Percentiles rank a stretch among this genome's conserved stretches.
These are phyloP conservation scores for Pilaira anomala DNA, from an alignment of 192 early-diverging fungal genomes.

Conservation along the genomic window DNA sequence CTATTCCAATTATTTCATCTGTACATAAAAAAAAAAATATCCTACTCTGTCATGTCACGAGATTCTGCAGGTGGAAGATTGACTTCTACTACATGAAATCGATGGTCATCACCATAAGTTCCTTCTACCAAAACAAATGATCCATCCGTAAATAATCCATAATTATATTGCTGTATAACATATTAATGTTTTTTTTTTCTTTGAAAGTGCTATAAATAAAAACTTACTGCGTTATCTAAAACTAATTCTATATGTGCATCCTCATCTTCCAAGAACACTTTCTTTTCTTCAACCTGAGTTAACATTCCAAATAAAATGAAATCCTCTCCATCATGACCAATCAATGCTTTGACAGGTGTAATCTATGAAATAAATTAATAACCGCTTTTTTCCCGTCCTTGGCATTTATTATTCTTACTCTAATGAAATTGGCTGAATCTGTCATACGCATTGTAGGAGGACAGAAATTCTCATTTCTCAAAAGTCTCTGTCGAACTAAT, in stretches of 20 bases:
- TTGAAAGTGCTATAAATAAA: not conserved
- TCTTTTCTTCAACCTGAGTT: conserved; percentile 75
- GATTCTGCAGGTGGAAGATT: conserved; percentile 76
- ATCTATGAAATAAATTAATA: too few relatives aligned
- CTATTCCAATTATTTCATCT: too few relatives aligned
- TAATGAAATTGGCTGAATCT: conserved; percentile 23
- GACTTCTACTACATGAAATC: conserved; percentile 67
- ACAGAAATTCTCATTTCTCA: conserved; percentile 79
- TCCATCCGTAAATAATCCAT: conserved; percentile 81
- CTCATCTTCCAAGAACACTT: conserved; percentile 81
- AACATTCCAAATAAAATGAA: conserved; percentile 90
- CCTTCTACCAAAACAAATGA: conserved; percentile 88
- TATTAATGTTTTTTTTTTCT: not conserved
- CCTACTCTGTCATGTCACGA: conserved; percentile 43
- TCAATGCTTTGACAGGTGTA: conserved; percentile 42
- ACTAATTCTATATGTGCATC: conserved; percentile 77
- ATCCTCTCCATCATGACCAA: conserved; percentile 59
- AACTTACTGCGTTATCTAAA: conserved; percentile 50
- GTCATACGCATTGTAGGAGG: conserved; percentile 51
- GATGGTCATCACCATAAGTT: conserved; percentile 63
- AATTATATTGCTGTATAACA: conserved; percentile 37
- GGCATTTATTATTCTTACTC: conserved; percentile 35
- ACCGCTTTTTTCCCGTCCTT: not conserved
- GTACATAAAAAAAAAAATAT: too few relatives aligned
- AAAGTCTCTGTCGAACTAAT: conserved; percentile 70